Evolutionary conservation across 1,284 basidiomycete species (phyloP), one percentile per base, ranked within the genome.

Genomic region (Puccinia triticina): DNA sequence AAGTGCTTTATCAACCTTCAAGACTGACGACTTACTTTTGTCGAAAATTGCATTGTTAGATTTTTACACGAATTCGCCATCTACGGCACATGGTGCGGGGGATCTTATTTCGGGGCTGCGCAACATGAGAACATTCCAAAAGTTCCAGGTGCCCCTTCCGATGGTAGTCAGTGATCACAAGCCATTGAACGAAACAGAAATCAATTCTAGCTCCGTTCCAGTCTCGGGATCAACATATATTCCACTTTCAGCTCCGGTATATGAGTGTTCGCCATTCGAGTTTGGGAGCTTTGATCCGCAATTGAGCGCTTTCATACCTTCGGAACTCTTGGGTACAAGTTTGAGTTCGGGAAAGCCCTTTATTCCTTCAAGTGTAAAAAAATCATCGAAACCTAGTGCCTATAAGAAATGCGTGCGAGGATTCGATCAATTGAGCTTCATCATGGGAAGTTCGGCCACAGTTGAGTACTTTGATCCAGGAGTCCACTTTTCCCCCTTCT

Each of bases 241-340:
- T 32, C 77, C 77, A 57, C 26, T 79, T 43, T 79, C 77, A 43
- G 50, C 87, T 0, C 88, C 88, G 11, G 84, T 87, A 16, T 89
- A 87, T 85, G 89, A 90, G 83, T 88, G 88, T 77, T 89, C 86
- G 0, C 88, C 88, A 0, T 87, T 85, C 80, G 89, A 89, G 84
- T 89, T 89, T 77, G 89, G 89, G 10, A 86, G 87, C 0, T 90
- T 88, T 88, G 87, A 88, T 32, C 87, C 85, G 18, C 83, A 77
- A 32, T 82, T 87, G 5, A 81, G 85, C 16, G 85, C 85, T 11
- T 86, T 87, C 67, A 79, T 86, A 11, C 86, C 86, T 12, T 85
- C 85, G 77, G 85, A 86, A 75, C 85, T 85, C 46, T 59, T 87
- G n/a, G 86, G 86, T 29, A 78, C 76, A 50, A 48, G 57, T 29